Evolutionary conservation across 257 asterid species (phyloP).

Genomic region (Nicotiana knightiana): DNA sequence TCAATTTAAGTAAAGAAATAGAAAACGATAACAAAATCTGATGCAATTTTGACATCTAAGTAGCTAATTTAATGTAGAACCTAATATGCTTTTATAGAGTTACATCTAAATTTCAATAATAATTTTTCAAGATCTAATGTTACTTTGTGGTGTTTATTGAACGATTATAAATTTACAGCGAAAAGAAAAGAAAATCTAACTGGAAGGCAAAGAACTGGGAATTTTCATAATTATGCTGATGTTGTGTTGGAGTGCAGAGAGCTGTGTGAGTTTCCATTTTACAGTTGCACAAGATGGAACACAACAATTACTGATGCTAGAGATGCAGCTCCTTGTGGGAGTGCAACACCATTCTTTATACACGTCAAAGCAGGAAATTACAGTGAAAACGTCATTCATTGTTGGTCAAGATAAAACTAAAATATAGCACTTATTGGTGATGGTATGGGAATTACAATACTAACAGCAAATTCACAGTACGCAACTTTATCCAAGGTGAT

Average conservation of each 20-base stretch:
- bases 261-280: not conserved
- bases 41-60: not conserved
- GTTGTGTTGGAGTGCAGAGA: not conserved
- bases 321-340: not conserved
- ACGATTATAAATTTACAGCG: no score
- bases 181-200: not conserved
- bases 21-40: not conserved
- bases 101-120: not conserved
- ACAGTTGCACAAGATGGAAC: not conserved
- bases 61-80: not conserved
- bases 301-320: not conserved
- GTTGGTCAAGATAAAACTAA: not conserved
- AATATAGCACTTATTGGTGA: not conserved
- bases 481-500: not conserved
- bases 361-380: not conserved
- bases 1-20: no score
- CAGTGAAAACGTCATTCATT: not conserved
- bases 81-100: not conserved
- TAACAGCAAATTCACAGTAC: not conserved
- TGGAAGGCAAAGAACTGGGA: not conserved
- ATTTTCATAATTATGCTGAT: not conserved
- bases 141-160: not conserved
- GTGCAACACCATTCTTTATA: not conserved
- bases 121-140: not conserved
- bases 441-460: not conserved